A percentile compares a stretch with the other conserved stretches of the same genome.
phyloP scores from a whole-genome alignment of 139 green algal species.

The Picochlorum costavermella region DNA sequence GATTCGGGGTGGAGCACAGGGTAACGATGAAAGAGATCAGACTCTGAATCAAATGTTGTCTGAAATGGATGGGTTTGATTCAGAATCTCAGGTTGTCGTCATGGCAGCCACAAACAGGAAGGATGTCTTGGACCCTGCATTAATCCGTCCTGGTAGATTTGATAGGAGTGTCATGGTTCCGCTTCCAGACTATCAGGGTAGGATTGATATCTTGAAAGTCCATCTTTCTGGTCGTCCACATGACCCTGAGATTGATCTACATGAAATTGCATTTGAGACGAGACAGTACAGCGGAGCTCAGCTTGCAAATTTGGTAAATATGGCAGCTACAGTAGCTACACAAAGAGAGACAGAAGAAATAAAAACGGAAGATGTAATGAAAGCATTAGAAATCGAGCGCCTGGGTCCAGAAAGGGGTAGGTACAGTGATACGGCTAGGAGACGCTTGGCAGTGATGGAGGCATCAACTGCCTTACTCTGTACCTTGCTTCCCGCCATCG shows the following conservation, averaged over 20 bases:
- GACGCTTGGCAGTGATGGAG: slow-evolving; percentile 58
- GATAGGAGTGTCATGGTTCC: slow-evolving; percentile 73
- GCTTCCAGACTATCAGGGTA: slow-evolving; percentile 65
- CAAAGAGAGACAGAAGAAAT: slow-evolving; percentile 46
- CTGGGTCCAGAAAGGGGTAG: slow-evolving; percentile 26
- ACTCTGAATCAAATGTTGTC: slow-evolving; percentile 91
- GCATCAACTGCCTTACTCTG: slow-evolving; percentile 58
- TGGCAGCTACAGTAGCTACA: slow-evolving; percentile 59
- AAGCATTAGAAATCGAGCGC: slow-evolving; percentile 54
- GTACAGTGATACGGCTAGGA: slow-evolving; percentile 22
- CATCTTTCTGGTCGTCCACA: slow-evolving; percentile 28
- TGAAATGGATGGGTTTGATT: slow-evolving; percentile 88
- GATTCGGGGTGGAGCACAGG: slow-evolving; percentile 48
- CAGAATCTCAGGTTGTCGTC: slow-evolving; percentile 68
- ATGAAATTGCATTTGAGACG: slow-evolving; percentile 47
- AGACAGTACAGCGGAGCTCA: slow-evolving; percentile 41
- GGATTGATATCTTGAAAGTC: slow-evolving; percentile 64
- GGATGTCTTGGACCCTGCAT: slow-evolving; percentile 85
- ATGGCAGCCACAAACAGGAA: slow-evolving; percentile 90
- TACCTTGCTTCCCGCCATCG: slow-evolving; percentile 77
- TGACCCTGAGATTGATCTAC: slow-evolving; percentile 35
- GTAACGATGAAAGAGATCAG: slow-evolving; percentile 89
- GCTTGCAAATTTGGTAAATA: slow-evolving; percentile 73
- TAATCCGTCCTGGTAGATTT: slow-evolving; percentile 79
- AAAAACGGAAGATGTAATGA: slow-evolving; percentile 39